These are phyloP conservation scores for Polyporus arcularius DNA, from an alignment of 768 basidiomycete genomes.

Conservation along the genomic window DNA sequence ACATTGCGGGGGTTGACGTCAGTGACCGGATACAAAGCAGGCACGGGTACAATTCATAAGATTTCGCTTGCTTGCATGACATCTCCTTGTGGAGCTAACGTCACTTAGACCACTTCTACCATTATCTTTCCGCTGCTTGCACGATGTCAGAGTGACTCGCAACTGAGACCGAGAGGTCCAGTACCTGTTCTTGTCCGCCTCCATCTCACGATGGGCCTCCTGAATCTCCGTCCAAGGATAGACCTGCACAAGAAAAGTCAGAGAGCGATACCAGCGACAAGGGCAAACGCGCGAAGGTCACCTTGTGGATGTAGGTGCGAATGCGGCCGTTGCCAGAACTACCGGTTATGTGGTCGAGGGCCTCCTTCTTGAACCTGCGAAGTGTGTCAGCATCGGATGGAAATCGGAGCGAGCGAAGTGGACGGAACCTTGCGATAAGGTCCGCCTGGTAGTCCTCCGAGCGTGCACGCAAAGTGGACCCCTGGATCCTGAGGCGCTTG, in stretches of 20 bases:
- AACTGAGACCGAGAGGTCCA: not conserved
- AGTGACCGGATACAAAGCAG: not conserved
- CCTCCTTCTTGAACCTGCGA: slow-evolving; percentile 53
- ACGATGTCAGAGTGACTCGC: not conserved
- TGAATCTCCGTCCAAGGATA: slow-evolving; percentile 81
- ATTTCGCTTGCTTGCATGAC: not conserved
- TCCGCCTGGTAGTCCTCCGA: slow-evolving; percentile 75
- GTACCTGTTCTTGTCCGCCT: slow-evolving; percentile 61
- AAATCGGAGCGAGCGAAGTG: not conserved
- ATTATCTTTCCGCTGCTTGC: slow-evolving; percentile 23
- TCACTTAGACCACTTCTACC: slow-evolving; percentile 19
- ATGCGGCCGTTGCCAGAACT: slow-evolving; percentile 58
- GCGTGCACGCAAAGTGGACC: slow-evolving; percentile 82
- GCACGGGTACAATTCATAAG: not conserved
- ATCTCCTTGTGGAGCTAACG: not conserved
- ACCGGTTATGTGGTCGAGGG: slow-evolving; percentile 61
- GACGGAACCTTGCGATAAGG: slow-evolving; percentile 55
- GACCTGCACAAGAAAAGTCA: slow-evolving; percentile 46
- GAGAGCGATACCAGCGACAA: not conserved
- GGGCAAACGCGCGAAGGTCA: slow-evolving; percentile 26
- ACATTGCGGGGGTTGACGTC: not conserved
- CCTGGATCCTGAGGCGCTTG: slow-evolving; percentile 87
- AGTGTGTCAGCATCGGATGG: slow-evolving; percentile 7
- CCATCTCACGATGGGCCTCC: slow-evolving; percentile 84
- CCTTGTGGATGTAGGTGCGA: slow-evolving; percentile 79